These are phyloP conservation scores for Amauroascus niger DNA, from an alignment of 2,329 filamentous ascomycete species.

Conservation along the genomic window DNA sequence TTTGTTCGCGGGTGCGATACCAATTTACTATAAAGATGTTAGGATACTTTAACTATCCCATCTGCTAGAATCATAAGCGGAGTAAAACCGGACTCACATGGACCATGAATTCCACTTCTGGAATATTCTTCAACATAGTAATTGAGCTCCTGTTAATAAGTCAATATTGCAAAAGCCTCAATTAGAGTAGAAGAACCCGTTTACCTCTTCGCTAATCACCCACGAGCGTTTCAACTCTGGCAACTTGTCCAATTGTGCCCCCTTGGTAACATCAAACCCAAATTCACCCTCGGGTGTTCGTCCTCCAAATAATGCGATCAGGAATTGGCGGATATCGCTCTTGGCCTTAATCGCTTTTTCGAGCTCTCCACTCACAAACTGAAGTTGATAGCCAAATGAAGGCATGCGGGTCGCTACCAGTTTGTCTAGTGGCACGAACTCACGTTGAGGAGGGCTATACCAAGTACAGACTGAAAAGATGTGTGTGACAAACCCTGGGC, in stretches of 20 bases:
- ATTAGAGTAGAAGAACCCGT: background rate
- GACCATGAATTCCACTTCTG: slow-evolving; percentile 65
- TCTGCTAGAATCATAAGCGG: background rate
- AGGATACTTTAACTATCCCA: background rate
- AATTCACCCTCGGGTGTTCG: slow-evolving; percentile 45
- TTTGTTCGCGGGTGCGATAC: slow-evolving; percentile 67
- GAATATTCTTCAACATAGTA: slow-evolving; percentile 65
- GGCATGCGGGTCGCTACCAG: slow-evolving; percentile 48
- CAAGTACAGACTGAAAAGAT: slow-evolving; percentile 77
- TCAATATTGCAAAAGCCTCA: background rate
- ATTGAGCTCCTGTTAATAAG: slow-evolving; percentile 50
- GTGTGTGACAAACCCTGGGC: slow-evolving; percentile 61
- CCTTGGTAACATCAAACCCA: slow-evolving; percentile 51
- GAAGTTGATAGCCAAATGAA: slow-evolving; percentile 76
- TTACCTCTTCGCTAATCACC: slow-evolving; percentile 53
- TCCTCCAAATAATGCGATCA: slow-evolving; percentile 64
- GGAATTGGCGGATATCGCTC: slow-evolving; percentile 57
- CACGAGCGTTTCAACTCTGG: slow-evolving; percentile 47
- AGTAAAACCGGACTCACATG: slow-evolving; percentile 37
- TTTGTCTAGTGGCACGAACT: slow-evolving; percentile 50
- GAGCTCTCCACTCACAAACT: slow-evolving; percentile 60
- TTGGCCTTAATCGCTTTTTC: slow-evolving; percentile 50
- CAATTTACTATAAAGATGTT: slow-evolving; percentile 53
- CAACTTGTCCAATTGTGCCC: slow-evolving; percentile 56
- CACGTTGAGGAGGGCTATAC: slow-evolving; percentile 48